These are phyloP conservation scores for Termitomyces sp. DNA, from an alignment of 768 basidiomycete species.

Conservation along the genomic window DNA sequence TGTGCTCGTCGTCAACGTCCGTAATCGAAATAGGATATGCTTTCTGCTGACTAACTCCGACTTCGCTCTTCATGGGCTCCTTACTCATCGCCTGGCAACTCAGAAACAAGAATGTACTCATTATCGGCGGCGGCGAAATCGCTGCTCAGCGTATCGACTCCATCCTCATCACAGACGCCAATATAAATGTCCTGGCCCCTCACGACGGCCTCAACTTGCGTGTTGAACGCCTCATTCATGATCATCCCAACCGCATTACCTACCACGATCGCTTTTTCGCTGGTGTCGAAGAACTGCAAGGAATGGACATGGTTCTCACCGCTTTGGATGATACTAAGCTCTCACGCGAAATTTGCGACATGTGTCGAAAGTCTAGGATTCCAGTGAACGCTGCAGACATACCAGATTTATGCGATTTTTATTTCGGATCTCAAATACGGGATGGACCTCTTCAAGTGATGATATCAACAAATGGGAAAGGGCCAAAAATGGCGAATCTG, in stretches of 20 bases:
- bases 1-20: conserved; percentile 6
- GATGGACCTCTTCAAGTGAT: conserved; percentile 90
- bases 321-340: conserved; percentile 81
- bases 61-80: conserved; percentile 39
- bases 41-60: conserved; percentile 9
- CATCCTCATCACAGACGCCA: conserved; percentile 74
- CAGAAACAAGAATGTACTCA: conserved; percentile 72
- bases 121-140: conserved; percentile 92
- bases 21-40: conserved; percentile 1
- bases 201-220: conserved; percentile 55
- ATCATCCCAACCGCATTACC: conserved; percentile 48
- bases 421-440: conserved; percentile 92
- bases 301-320: conserved; percentile 83
- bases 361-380: conserved; percentile 63
- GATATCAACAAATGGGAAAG: conserved; percentile 93
- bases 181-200: conserved; percentile 75
- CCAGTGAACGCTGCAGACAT: conserved; percentile 97
- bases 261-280: conserved; percentile 68
- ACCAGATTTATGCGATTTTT: conserved; percentile 94
- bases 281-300: conserved; percentile 58
- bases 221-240: conserved; percentile 46
- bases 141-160: conserved; percentile 86
- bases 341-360: conserved; percentile 65
- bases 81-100: conserved; percentile 94
- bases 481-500: conserved; percentile 85